Base-by-base conservation (phyloP, 345 rosid species). In the Citrus medica region DNA sequence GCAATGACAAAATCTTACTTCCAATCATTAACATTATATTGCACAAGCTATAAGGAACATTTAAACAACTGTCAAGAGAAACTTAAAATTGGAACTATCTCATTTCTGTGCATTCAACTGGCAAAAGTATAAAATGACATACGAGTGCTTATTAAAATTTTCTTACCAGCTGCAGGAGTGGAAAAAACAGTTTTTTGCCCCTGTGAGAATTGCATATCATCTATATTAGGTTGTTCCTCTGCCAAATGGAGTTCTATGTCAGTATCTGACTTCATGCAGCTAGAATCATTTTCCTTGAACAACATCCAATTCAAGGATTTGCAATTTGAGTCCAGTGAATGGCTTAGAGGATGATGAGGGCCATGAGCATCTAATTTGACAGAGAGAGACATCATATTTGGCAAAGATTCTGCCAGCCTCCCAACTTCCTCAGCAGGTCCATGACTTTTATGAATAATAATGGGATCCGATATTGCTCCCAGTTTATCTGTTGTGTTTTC, bases 141-240 rank as follows among this genome's bases (percentile, higher is more conserved):
- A 78, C n/a, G 30, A 27, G 14, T n/a, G 24, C 38, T 22, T n/a
- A 70, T 59, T 7, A 12, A 62, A 76, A 65, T 53, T 73, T 61
- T 78, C 97, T 88, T 89, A 95, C 98, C 97, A 42, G 85, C 82
- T 77, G 81, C 81, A 70, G 91, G 85, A 84, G 82, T 85, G 61
- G 82, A 82, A 68, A 81, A 74, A 79, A 53, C 83, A 82, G 69
- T 80, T 76, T 78, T 64, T 14, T 74, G 85, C 74, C 82, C 84
- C 73, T 78, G 85, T 74, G 88, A 68, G 67, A 78, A 63, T 78
- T 76, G 82, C 71, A 65, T 78, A 67, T 85, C 84, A 25, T 83
- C 88, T 70, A 62, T 30, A 75, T 69, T 56, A 30, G 58, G 76
- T 76, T 40, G 82, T 71, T 83, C 83, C 42, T 33, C 68, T 9